These are phyloP conservation scores for Misopates orontium DNA, from an alignment of 257 asterid species.

Conservation along the genomic window DNA sequence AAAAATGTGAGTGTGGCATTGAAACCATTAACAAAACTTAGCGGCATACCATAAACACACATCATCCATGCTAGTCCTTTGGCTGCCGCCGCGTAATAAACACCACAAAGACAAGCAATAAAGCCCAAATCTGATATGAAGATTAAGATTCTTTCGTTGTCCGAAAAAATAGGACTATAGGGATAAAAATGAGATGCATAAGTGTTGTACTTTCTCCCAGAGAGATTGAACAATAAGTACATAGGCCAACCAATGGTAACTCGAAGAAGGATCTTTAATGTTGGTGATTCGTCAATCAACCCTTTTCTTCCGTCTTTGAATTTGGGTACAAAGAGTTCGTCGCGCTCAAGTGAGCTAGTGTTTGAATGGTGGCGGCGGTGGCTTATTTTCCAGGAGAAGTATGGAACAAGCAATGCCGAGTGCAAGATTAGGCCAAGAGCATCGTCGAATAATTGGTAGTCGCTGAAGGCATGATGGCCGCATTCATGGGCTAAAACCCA, in stretches of 20 bases:
- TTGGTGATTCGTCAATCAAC: slow-evolving; percentile 55
- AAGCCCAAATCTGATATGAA: slow-evolving; percentile 55
- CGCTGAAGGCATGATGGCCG: slow-evolving; percentile 74
- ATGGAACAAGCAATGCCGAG: slow-evolving; percentile 61
- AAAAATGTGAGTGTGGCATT: slow-evolving; percentile 55
- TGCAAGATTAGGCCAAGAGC: slow-evolving; percentile 65
- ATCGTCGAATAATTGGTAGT: slow-evolving; percentile 62
- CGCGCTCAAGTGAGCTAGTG: slow-evolving; percentile 64
- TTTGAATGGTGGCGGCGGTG: slow-evolving; percentile 73
- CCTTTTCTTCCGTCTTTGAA: slow-evolving; percentile 30
- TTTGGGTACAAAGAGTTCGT: slow-evolving; percentile 67
- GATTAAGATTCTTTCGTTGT: slow-evolving; percentile 52
- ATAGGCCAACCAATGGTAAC: too few relatives aligned
- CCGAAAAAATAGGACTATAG: slow-evolving; percentile 58
- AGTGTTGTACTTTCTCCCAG: too few relatives aligned
- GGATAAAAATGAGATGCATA: too few relatives aligned
- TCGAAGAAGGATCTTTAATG: slow-evolving; percentile 52
- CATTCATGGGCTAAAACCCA: too few relatives aligned
- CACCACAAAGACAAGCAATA: slow-evolving; percentile 31
- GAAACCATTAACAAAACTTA: slow-evolving; percentile 48
- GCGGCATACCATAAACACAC: slow-evolving; percentile 44
- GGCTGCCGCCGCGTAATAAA: slow-evolving; percentile 37
- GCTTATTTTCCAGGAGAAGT: too few relatives aligned
- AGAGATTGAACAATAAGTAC: too few relatives aligned
- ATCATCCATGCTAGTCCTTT: slow-evolving; percentile 52